phyloP scores from a whole-genome alignment of 1,139 yeast species.

The Saccharomyces hybrid region DNA sequence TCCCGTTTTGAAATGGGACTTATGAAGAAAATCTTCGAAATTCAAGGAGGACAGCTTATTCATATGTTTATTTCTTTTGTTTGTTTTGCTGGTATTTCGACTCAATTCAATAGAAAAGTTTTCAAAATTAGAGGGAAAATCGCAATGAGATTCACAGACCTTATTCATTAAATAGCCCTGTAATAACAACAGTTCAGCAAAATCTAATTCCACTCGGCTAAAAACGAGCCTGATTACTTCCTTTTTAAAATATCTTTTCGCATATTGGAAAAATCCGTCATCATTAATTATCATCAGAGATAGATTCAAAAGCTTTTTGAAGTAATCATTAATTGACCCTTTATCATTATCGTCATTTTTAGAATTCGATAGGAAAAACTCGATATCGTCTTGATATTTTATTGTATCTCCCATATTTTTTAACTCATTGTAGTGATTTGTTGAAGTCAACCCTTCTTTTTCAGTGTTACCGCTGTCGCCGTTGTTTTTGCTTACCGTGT shows the following conservation, averaged over 20 bases:
- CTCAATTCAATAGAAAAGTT: constrained; percentile 6
- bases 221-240: constrained; percentile 22
- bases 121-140: constrained; percentile 8
- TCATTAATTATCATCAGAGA: constrained; percentile 18
- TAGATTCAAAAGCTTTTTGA: constrained; percentile 19
- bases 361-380: constrained; percentile 16
- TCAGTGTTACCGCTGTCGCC: neutral
- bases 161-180: constrained; percentile 14
- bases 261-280: constrained; percentile 13
- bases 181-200: constrained; percentile 10
- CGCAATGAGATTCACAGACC: constrained; percentile 5
- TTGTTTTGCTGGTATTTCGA: constrained; percentile 2
- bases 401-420: constrained; percentile 24
- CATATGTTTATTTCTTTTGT: constrained; percentile 3
- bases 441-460: constrained; percentile 4
- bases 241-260: constrained; percentile 12
- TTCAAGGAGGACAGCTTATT: constrained; percentile 16
- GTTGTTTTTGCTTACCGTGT: neutral
- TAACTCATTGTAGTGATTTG: constrained; percentile 24
- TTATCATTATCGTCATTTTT: constrained; percentile 3
- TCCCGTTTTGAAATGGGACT: constrained; percentile 9
- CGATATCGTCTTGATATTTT: constrained; percentile 27
- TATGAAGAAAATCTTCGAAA: constrained; percentile 17
- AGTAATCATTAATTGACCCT: constrained; percentile 4
- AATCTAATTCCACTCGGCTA: constrained; percentile 5